phyloP scores from a whole-genome alignment of 163 green algal species.

The Volvox carteri region DNA sequence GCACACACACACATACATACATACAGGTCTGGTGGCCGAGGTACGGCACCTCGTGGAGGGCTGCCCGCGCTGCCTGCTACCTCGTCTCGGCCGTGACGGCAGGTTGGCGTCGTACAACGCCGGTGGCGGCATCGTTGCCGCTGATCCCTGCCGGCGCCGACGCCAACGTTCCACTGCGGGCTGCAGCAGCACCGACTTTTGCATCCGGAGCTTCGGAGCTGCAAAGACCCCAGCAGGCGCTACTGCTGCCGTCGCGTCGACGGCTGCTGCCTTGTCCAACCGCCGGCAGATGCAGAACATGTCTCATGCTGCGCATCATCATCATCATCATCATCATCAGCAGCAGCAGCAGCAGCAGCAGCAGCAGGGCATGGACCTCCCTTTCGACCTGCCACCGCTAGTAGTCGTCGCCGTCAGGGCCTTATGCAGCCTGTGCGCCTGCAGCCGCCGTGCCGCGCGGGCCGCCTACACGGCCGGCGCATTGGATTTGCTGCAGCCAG shows the following conservation, averaged over 20 bases:
- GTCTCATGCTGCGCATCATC: too few relatives aligned
- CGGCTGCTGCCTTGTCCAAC: too few relatives aligned
- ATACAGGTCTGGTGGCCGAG: conserved; percentile 41
- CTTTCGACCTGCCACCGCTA: not conserved
- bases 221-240: not conserved
- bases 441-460: conserved; percentile 11
- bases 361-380: not conserved
- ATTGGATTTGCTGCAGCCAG: conserved; percentile 26
- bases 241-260: not conserved
- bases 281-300: too few relatives aligned
- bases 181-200: not conserved
- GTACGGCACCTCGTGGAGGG: not conserved
- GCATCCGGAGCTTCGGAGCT: not conserved
- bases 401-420: not conserved
- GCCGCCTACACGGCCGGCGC: not conserved
- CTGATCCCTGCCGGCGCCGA: conserved; percentile 26
- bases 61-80: conserved; percentile 15
- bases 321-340: not conserved
- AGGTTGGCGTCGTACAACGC: not conserved
- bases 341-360: not conserved
- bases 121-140: conserved; percentile 16
- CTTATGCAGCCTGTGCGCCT: conserved; percentile 1
- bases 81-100: conserved; percentile 11
- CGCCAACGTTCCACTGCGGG: not conserved
- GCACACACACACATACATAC: too few relatives aligned